These are phyloP conservation scores for Ettlia oleoabundans DNA, from an alignment of 139 green algal species.

Conservation along the genomic window DNA sequence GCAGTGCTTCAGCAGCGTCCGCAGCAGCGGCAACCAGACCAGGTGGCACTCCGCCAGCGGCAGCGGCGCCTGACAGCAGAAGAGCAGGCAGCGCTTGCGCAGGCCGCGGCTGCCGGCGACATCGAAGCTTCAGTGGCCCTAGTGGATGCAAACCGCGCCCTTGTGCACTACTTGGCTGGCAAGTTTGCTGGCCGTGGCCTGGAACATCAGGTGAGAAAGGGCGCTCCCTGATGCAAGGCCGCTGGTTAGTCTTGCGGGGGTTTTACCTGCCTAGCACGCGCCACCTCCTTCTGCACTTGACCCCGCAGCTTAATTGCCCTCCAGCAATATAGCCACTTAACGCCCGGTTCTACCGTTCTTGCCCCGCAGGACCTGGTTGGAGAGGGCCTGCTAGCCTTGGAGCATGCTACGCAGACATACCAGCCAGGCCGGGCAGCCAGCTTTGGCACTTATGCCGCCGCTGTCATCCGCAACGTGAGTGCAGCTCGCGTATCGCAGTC, in stretches of 20 bases:
- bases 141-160: not conserved
- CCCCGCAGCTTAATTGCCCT: no score
- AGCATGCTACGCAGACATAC: not conserved
- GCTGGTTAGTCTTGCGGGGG: no score
- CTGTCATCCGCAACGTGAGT: not conserved
- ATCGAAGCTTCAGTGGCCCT: not conserved
- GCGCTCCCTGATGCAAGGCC: no score
- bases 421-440: not conserved
- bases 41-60: not conserved
- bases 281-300: no score
- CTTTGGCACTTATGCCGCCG: constrained; percentile 1
- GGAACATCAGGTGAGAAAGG: not conserved
- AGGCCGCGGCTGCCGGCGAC: not conserved
- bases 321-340: no score
- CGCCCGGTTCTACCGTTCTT: not conserved
- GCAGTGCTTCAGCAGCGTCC: not conserved
- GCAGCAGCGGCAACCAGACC: not conserved
- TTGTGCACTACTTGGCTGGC: not conserved
- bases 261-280: no score
- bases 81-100: not conserved
- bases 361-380: constrained; percentile 11
- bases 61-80: not conserved
- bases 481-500: no score
- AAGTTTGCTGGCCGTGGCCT: not conserved
- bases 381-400: not conserved